Percentiles rank a stretch among this genome's conserved stretches.
Evolutionary conservation across 2,329 filamentous ascomycete genomes (phyloP).

Genomic region (Calonectria pteridis): DNA sequence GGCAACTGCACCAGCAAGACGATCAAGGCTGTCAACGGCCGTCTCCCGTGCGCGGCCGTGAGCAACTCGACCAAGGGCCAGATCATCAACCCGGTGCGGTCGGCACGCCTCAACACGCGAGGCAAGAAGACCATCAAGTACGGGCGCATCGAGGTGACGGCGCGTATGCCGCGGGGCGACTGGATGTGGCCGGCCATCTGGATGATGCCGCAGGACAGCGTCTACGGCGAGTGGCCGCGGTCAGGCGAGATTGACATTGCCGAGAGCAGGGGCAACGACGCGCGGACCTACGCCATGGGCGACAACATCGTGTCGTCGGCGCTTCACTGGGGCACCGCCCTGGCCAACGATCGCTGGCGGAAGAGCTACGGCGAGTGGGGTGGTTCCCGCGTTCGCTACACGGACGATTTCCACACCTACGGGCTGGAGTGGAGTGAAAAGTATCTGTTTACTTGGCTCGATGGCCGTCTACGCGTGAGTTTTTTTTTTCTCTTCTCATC

Average conservation of each 20-base stretch:
- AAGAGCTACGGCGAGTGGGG: constrained; percentile 47
- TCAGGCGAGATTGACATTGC: constrained; percentile 68
- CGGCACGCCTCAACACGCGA: constrained; percentile 57
- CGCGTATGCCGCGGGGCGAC: constrained; percentile 64
- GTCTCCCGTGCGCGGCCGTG: constrained; percentile 50
- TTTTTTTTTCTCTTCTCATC: constrained; percentile 33
- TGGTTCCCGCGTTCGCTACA: constrained; percentile 51
- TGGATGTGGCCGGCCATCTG: constrained; percentile 67
- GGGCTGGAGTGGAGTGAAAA: constrained; percentile 64
- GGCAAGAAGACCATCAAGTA: constrained; percentile 61
- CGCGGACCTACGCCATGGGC: constrained; percentile 44
- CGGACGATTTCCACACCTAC: constrained; percentile 60
- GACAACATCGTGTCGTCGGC: constrained; percentile 55
- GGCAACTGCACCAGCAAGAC: constrained; percentile 54
- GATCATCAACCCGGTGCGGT: constrained; percentile 63
- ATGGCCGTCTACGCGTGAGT: constrained; percentile 55
- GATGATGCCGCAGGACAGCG: constrained; percentile 58
- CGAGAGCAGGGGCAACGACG: constrained; percentile 63
- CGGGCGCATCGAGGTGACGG: constrained; percentile 65
- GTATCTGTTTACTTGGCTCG: constrained; percentile 65
- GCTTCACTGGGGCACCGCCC: constrained; percentile 58
- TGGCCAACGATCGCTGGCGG: constrained; percentile 47
- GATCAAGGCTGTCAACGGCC: constrained; percentile 28
- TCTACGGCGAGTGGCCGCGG: constrained; percentile 64
- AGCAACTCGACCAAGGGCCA: constrained; percentile 58